A percentile compares a stretch with the other conserved stretches of the same genome.
phyloP scores from a whole-genome alignment of 352 stramenopile genomes.

The Globisporangium spiculum region DNA sequence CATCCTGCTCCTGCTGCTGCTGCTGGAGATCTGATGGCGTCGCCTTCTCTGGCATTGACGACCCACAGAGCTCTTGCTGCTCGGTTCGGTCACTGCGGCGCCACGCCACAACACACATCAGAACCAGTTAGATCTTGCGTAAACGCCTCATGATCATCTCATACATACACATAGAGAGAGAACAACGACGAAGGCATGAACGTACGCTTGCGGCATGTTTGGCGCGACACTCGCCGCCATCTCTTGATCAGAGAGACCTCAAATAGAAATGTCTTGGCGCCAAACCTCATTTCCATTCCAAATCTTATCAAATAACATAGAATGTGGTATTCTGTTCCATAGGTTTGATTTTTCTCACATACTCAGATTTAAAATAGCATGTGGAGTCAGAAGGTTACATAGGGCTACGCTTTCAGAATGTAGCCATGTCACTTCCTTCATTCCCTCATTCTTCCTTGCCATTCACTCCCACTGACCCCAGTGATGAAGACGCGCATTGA shows the following conservation, averaged over 20 bases:
- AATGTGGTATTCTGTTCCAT: not conserved
- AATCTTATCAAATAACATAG: not conserved
- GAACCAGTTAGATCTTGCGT: not conserved
- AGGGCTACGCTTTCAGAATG: not conserved
- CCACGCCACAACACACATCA: not conserved
- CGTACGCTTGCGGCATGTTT: conserved; percentile 21
- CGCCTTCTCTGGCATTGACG: not conserved
- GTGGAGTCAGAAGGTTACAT: not conserved
- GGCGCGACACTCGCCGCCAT: conserved; percentile 32
- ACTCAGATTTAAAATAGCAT: not conserved
- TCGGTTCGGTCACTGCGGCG: not conserved
- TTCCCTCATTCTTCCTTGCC: not conserved
- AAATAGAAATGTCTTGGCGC: not conserved
- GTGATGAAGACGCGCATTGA: conserved; percentile 4
- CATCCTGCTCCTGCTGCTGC: not conserved
- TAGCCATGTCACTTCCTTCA: not conserved
- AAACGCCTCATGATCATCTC: not conserved
- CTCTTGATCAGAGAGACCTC: not conserved
- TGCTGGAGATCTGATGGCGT: not conserved
- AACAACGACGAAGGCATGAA: not conserved
- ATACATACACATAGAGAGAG: conserved; percentile 1
- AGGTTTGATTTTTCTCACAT: not conserved
- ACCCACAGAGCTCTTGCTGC: not conserved
- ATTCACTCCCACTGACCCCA: not conserved
- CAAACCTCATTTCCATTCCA: not conserved